Percentiles rank a stretch among this genome's conserved stretches.
These are phyloP conservation scores for Cucurbita ficifolia DNA, from an alignment of 306 rosid species.

Conservation along the genomic window DNA sequence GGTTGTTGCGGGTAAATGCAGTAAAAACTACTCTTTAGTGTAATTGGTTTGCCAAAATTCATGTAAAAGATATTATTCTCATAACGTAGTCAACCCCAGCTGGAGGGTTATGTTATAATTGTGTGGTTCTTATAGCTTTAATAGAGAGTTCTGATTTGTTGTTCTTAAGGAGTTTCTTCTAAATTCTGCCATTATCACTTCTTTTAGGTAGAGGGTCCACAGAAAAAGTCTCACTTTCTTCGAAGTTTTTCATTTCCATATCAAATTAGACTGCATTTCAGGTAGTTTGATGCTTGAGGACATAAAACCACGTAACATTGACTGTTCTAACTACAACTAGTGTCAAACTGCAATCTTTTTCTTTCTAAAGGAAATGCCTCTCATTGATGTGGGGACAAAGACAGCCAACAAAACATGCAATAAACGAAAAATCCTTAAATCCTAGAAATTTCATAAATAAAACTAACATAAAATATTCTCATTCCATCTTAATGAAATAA, in stretches of 20 bases:
- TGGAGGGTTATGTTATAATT: neutral
- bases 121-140: neutral
- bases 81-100: neutral
- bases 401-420: neutral
- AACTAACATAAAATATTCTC: neutral
- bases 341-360: too few species aligned
- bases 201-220: neutral
- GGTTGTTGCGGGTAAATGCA: too few species aligned
- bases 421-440: neutral
- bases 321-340: too few species aligned
- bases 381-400: neutral
- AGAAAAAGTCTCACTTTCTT: neutral
- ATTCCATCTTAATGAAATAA: neutral
- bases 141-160: neutral
- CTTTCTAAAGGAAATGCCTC: too few species aligned
- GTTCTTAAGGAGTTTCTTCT: neutral
- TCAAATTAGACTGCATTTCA: too few species aligned
- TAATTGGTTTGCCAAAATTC: too few species aligned
- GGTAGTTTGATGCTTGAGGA: too few species aligned
- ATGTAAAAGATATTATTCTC: neutral
- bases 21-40: too few species aligned
- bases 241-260: too few species aligned
- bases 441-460: neutral
- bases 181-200: neutral
- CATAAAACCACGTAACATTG: too few species aligned